phyloP scores from a whole-genome alignment of 2,329 filamentous ascomycete genomes.

The Apiospora arundinis region DNA sequence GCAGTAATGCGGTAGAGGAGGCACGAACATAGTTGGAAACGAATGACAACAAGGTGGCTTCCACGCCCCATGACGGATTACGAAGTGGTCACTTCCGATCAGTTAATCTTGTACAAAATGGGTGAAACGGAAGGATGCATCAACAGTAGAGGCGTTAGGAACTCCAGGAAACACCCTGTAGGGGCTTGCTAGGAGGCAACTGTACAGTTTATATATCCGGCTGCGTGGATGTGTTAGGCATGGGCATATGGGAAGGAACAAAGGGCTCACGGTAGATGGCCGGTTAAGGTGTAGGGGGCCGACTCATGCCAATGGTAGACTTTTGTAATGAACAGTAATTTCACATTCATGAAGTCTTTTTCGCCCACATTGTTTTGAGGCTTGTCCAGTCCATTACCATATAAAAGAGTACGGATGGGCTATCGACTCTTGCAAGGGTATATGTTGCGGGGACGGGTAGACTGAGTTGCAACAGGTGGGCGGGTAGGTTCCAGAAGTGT shows the following conservation, averaged over 20 bases:
- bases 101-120: constrained; percentile 14
- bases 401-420: too few relatives aligned
- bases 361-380: background rate
- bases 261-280: background rate
- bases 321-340: constrained; percentile 18
- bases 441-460: background rate
- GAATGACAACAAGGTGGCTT: constrained; percentile 2
- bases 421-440: background rate
- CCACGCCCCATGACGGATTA: constrained; percentile 11
- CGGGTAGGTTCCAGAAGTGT: background rate
- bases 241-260: background rate
- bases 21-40: constrained; percentile 4
- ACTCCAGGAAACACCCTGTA: background rate
- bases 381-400: background rate
- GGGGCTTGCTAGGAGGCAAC: background rate
- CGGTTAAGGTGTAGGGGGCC: background rate
- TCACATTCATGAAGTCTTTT: background rate
- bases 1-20: background rate
- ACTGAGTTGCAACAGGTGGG: background rate
- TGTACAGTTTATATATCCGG: constrained; percentile 17
- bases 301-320: constrained; percentile 15
- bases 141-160: constrained; percentile 16
- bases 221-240: background rate
- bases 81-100: constrained; percentile 10
- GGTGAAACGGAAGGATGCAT: constrained; percentile 7